These are phyloP conservation scores for Zoysia matrella DNA, from an alignment of 202 grass and related monocot species.

Conservation along the genomic window DNA sequence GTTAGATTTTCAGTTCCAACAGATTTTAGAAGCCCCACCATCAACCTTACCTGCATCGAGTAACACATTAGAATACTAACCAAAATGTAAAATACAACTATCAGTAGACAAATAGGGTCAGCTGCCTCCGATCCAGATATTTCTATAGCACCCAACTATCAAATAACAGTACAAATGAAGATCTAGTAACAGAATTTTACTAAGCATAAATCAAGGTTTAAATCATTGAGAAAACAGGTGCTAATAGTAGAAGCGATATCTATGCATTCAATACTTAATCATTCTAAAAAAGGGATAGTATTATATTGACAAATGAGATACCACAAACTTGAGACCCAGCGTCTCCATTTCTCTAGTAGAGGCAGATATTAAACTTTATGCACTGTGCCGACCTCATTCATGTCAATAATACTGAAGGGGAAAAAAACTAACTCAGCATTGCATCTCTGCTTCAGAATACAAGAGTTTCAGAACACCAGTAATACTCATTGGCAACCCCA, in stretches of 20 bases:
- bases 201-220: not conserved
- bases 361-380: not conserved
- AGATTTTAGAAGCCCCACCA: conserved; percentile 96
- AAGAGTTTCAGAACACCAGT: not conserved
- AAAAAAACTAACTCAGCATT: conserved; percentile 13
- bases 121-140: conserved; percentile 13
- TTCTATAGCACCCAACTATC: conserved; percentile 18
- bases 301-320: conserved; percentile 9
- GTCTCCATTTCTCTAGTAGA: not conserved
- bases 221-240: conserved; percentile 18
- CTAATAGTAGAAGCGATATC: conserved; percentile 17
- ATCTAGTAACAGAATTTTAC: not conserved
- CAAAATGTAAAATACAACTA: not conserved
- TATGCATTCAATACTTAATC: conserved; percentile 1
- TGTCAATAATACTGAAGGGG: not conserved
- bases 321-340: not conserved
- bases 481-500: not conserved
- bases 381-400: not conserved
- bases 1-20: conserved; percentile 77
- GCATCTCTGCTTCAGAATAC: not conserved
- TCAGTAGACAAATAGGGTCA: not conserved
- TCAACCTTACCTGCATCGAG: conserved; percentile 75
- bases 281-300: conserved; percentile 1
- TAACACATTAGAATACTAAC: conserved; percentile 43
- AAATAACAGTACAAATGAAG: conserved; percentile 20